Conservation (phyloP, 2,329 filamentous ascomycete genomes). For the Colletotrichum scovillei region DNA sequence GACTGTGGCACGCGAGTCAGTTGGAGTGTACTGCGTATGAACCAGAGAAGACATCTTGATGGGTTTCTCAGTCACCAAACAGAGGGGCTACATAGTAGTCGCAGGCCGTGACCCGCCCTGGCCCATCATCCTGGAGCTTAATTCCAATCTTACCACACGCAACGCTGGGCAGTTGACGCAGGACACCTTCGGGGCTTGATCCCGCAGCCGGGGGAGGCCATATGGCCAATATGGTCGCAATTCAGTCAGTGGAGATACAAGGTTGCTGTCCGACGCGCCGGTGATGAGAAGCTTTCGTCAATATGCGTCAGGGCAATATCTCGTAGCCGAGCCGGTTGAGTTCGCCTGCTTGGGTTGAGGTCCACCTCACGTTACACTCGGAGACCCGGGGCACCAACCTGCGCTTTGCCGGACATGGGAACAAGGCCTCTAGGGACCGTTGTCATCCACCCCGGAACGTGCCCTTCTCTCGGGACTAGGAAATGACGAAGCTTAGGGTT, state of each 20-base stretch:
- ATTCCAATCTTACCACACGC: slow-evolving; percentile 18
- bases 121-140: slow-evolving; percentile 18
- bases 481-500: slow-evolving; percentile 35
- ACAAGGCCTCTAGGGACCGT: slow-evolving; percentile 10
- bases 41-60: slow-evolving; percentile 12
- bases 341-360: slow-evolving; percentile 19
- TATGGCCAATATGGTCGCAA: not conserved
- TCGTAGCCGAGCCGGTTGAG: slow-evolving; percentile 10
- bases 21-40: slow-evolving; percentile 3
- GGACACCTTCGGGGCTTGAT: not conserved
- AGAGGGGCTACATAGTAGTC: not conserved
- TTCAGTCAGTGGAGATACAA: slow-evolving; percentile 22
- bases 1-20: slow-evolving; percentile 22
- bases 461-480: slow-evolving; percentile 29
- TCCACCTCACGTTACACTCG: slow-evolving; percentile 34
- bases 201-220: slow-evolving; percentile 1
- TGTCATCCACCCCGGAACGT: slow-evolving; percentile 16
- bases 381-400: slow-evolving; percentile 24
- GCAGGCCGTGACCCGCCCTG: slow-evolving; percentile 1
- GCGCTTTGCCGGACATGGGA: slow-evolving; percentile 26
- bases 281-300: slow-evolving; percentile 34
- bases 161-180: not conserved
- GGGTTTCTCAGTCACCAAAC: slow-evolving; percentile 9
- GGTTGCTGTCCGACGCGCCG: slow-evolving; percentile 15
- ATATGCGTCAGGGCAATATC: slow-evolving; percentile 20